Conservation (phyloP, 1,284 basidiomycete species). For the Xerocomus cyaneibrunnescens region DNA sequence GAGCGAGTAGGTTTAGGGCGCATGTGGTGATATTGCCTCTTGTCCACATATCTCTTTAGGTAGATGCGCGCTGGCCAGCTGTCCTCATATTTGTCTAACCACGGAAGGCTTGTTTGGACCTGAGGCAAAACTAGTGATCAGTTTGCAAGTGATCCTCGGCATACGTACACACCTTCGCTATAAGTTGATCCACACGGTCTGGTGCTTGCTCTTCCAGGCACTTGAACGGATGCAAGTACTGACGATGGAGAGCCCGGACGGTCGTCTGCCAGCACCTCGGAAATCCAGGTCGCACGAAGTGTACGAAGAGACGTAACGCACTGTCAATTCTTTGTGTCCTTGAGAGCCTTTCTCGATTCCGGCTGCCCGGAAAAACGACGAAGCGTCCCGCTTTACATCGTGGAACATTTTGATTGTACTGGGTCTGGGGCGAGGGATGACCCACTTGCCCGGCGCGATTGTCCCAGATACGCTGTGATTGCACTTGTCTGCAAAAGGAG, state of each 20-base stretch:
- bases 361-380: conserved; percentile 6
- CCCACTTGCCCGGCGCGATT: neutral
- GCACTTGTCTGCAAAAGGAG: no score
- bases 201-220: conserved; percentile 19
- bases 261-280: conserved; percentile 5
- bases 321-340: conserved; percentile 16
- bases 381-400: neutral
- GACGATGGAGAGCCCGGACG: conserved; percentile 5
- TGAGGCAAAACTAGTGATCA: neutral
- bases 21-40: conserved; percentile 6
- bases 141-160: neutral
- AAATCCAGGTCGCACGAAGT: neutral
- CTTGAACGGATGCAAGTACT: conserved; percentile 14
- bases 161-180: conserved; percentile 6
- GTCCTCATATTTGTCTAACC: conserved; percentile 21
- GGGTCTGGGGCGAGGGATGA: conserved; percentile 12
- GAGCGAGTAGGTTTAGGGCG: neutral
- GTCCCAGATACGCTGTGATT: neutral
- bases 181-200: conserved; percentile 8
- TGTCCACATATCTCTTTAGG: conserved; percentile 22
- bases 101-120: conserved; percentile 15
- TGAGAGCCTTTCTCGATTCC: conserved; percentile 6
- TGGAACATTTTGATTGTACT: neutral
- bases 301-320: neutral
- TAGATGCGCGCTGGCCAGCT: conserved; percentile 24